Conservation (phyloP, 2,329 filamentous ascomycete genomes). For the Didymellaceae sp. region DNA sequence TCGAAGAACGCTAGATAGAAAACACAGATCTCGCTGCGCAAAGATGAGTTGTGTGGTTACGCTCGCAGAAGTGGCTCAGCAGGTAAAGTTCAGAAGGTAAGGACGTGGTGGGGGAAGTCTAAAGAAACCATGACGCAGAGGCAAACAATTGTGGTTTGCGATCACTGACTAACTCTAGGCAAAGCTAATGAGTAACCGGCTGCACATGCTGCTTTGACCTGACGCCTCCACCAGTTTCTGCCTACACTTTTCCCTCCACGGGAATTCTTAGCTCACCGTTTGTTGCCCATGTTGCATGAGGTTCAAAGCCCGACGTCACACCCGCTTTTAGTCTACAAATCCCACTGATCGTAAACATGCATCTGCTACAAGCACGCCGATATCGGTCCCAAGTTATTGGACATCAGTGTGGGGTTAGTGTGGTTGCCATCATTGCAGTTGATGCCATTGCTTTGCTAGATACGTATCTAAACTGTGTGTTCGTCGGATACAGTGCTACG, state of each 20-base stretch:
- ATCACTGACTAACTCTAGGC: constrained; percentile 16
- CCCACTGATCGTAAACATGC: neutral
- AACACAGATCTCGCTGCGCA: constrained; percentile 5
- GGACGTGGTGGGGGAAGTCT: constrained; percentile 17
- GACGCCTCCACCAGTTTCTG: neutral
- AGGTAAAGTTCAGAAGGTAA: constrained; percentile 5
- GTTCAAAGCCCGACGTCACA: constrained; percentile 5
- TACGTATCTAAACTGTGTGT: no score
- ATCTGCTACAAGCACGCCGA: no score
- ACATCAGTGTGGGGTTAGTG: no score
- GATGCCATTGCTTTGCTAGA: neutral
- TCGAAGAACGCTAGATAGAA: constrained; percentile 4
- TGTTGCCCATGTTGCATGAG: neutral
- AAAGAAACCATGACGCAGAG: constrained; percentile 24
- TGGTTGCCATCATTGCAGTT: no score
- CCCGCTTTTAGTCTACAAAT: neutral
- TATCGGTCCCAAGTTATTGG: neutral
- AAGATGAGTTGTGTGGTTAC: constrained; percentile 11
- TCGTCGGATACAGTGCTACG: no score
- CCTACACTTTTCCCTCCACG: neutral
- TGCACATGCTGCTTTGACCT: constrained; percentile 5
- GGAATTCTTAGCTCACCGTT: neutral
- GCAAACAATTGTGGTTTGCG: constrained; percentile 14
- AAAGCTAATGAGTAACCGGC: constrained; percentile 14
- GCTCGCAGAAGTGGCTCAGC: neutral